Base-by-base conservation (phyloP, 768 basidiomycete genomes). In the Lactarius quietus region DNA sequence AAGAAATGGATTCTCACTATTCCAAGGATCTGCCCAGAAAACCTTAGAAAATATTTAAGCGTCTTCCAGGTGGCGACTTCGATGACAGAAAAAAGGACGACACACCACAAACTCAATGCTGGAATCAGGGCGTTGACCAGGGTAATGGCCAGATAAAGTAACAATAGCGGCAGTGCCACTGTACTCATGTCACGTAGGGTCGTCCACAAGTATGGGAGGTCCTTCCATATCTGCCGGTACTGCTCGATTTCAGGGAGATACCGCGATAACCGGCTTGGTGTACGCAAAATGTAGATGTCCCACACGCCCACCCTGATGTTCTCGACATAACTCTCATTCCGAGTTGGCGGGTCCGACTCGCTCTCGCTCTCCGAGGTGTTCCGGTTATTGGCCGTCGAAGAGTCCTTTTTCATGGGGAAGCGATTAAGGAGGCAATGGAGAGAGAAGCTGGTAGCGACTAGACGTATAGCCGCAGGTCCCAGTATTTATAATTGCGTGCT, bases 131-230 rank as follows among this genome's bases (percentile, higher is more conserved):
- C 41, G 4, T 28, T 29, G 8, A 56, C 31, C 20, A 62, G 31
- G 9, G 33, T 31, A 12, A 66, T 29, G 10, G 26, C 51, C 8
- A 66, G 33, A 26, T 66, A 66, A 17, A 62, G 51, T 14, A 54
- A 43, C 7, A 66, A 33, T 26, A 58, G 51, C 3, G 61, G 51
- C 56, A 51, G 51, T 4, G 65, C 56, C 10, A 66, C 48, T 1
- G 61, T 4, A 8, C 56, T 38, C 23, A 66, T 57, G n/a, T 66
- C 65, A 17, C 52, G 41, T 17, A 66, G 12, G 85, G 91, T 89
- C 33, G 81, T 79, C 83, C 83, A 83, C 12, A 18, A 20, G 51
- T 36, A 52, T 20, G 48, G 48, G 26, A 51, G 9, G 35, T 52
- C 48, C 15, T 51, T 26, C 48, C 48, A 26, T 12, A 51, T 26